These are phyloP conservation scores for Trichosporon faecale DNA, from an alignment of 1,284 basidiomycete genomes.

Conservation along the genomic window DNA sequence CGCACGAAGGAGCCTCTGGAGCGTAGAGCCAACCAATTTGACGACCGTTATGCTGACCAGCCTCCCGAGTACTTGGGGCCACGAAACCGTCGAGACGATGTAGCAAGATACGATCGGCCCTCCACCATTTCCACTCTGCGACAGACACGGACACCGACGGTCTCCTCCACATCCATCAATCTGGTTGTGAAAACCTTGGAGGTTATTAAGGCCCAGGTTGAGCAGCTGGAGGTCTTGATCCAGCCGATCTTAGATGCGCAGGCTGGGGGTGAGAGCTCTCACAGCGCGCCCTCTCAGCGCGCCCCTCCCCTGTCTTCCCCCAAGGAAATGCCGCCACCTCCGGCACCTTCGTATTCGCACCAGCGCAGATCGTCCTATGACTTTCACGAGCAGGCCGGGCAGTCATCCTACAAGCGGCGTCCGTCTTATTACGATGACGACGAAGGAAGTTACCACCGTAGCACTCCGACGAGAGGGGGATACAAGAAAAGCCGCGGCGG, in stretches of 20 bases:
- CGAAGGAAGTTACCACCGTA: not conserved
- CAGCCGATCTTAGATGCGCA: not conserved
- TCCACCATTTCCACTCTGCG: not conserved
- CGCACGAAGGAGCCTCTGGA: not conserved
- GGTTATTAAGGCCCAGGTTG: slow-evolving; percentile 1
- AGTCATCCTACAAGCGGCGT: not conserved
- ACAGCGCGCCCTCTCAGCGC: not conserved
- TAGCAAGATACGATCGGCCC: not conserved
- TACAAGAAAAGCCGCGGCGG: not conserved
- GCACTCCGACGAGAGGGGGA: not conserved
- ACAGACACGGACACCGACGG: not conserved
- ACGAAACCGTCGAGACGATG: not conserved
- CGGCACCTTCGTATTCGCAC: not conserved
- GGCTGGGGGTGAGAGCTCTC: not conserved
- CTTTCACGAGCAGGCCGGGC: not conserved
- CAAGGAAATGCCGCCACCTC: not conserved
- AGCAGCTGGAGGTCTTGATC: not conserved
- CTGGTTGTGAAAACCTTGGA: not conserved
- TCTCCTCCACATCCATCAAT: not conserved
- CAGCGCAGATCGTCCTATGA: not conserved
- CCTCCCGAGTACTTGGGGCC: not conserved
- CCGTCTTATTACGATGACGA: not conserved
- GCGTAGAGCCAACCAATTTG: not conserved
- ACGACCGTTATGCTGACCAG: not conserved
- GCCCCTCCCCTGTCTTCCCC: not conserved